phyloP scores from a whole-genome alignment of 306 rosid species.

The Astragalus glycyphyllos region DNA sequence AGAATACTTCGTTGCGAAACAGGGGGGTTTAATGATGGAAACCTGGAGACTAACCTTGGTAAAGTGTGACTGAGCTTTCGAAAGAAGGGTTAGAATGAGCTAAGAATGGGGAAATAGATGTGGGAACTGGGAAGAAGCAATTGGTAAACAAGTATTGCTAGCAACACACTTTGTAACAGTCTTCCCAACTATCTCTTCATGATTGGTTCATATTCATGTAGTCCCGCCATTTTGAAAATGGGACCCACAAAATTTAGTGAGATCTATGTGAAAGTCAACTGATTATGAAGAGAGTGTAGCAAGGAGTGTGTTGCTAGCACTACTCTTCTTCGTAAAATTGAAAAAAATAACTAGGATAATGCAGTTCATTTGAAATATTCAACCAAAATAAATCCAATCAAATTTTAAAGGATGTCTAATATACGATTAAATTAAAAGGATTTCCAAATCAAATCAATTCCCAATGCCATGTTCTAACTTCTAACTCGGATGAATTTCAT shows the following conservation, averaged over 20 bases:
- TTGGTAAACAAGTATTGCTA: not conserved
- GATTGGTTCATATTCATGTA: no score
- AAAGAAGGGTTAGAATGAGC: not conserved
- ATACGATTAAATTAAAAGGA: no score
- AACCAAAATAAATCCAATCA: not conserved
- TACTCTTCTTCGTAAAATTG: not conserved
- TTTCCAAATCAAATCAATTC: no score
- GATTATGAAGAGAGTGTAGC: no score
- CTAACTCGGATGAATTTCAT: no score
- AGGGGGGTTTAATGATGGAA: not conserved
- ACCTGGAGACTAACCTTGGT: constrained; percentile 5
- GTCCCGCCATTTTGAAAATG: no score
- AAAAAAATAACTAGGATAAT: not conserved
- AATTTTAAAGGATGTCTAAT: not conserved
- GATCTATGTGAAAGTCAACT: not conserved
- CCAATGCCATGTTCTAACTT: no score
- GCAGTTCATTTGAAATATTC: not conserved
- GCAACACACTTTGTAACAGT: no score
- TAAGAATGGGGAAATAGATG: not conserved
- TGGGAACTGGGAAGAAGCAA: constrained; percentile 15
- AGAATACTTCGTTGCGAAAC: not conserved
- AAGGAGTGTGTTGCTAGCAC: no score
- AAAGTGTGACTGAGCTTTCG: not conserved
- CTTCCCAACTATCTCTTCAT: no score
- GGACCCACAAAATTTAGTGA: no score